Base-by-base conservation (phyloP, 2,329 filamentous ascomycete species). In the Ustulina deusta region DNA sequence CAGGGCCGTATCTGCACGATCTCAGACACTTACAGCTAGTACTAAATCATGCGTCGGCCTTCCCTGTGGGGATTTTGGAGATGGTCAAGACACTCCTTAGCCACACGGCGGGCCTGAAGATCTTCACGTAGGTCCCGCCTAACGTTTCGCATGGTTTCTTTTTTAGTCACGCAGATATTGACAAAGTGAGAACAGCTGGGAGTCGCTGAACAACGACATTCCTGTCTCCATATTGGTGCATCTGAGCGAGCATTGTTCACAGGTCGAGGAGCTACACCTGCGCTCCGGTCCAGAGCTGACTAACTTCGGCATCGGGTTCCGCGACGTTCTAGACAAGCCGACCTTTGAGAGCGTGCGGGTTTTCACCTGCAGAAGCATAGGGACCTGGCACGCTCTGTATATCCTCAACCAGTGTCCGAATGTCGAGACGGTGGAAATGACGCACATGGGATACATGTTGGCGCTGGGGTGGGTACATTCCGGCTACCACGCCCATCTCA, bases 251-350 rank as follows among this genome's bases (percentile, higher is more conserved):
- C 6, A 40, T 22, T 64, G 68, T 20, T 22, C n/a, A 7, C 27
- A 22, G 17, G 29, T 68, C 13, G 57, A 61, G 52, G 68, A 69
- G 51, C 34, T 69, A 17, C 68, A 69, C 20, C 36, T 69, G 29
- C 22, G 20, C 55, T 64, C 61, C 34, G 65, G 65, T 1, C 56
- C 61, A 0, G 56, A 64, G 44, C 10, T 58, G 17, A 42, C 46
- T 17, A 36, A 61, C 22, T 51, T 49, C 38, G 25, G 56, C 36
- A 32, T 29, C 20, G 51, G 46, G n/a, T 60, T 61, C 40, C 38
- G 63, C 36, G 48, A 67, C 36, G 20, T 56, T 9, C 3, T n/a
- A 6, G 66, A 65, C 6, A 27, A 4, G 7, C 65, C 61, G 17
- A 13, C 20, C 5, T 69, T 69, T 49, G 6, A 40, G 17, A 49